These are phyloP conservation scores for Gloeophyllum trabeum DNA, from an alignment of 768 basidiomycete genomes.

Conservation along the genomic window DNA sequence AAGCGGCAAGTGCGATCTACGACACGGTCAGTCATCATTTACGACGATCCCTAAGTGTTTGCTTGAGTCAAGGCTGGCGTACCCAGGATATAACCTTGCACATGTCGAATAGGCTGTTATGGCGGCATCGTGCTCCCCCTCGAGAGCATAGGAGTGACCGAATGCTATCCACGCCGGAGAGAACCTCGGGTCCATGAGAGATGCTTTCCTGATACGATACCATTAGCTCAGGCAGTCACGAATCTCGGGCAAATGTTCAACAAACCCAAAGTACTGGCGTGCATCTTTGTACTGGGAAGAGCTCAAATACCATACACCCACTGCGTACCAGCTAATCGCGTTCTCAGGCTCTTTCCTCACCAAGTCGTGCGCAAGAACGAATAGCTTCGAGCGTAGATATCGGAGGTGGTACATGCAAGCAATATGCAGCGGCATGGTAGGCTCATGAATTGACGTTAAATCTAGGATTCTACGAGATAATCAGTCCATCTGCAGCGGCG, in stretches of 20 bases:
- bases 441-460: constrained; percentile 74
- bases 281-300: constrained; percentile 85
- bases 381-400: constrained; percentile 85
- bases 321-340: constrained; percentile 95
- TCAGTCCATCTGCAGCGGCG: not conserved
- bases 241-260: not conserved
- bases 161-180: constrained; percentile 97
- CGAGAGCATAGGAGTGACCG: constrained; percentile 92
- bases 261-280: constrained; percentile 87
- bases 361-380: constrained; percentile 93
- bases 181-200: constrained; percentile 92
- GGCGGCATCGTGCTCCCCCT: constrained; percentile 97
- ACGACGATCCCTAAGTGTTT: not conserved
- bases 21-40: constrained; percentile 3
- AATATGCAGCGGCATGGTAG: constrained; percentile 88
- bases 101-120: constrained; percentile 98
- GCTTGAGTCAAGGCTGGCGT: constrained; percentile 11
- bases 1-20: constrained; percentile 87
- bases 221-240: not conserved
- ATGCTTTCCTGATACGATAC: constrained; percentile 64
- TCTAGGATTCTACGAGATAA: constrained; percentile 58
- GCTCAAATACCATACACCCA: constrained; percentile 92
- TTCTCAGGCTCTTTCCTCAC: constrained; percentile 91
- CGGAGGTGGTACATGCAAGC: constrained; percentile 97
- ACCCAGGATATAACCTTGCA: constrained; percentile 92